Base-by-base conservation (phyloP, 2,329 filamentous ascomycete genomes). In the Lasiodiplodia sp. region DNA sequence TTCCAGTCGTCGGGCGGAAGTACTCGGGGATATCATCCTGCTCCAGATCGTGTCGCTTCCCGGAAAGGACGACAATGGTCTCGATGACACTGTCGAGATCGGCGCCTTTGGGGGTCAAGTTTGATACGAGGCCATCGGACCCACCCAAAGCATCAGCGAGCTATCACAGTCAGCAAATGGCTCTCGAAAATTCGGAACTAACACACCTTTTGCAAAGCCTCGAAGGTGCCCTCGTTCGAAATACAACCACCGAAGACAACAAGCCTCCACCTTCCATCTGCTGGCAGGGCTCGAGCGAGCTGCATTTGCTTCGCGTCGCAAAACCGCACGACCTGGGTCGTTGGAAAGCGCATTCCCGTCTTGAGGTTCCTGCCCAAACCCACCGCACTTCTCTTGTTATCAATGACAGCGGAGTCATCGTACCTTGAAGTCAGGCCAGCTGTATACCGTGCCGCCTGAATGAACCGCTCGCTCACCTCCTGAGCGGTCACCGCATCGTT, bases 351-450 rank as follows among this genome's bases (percentile, higher is more conserved):
- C 82, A 85, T 85, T 0, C 84, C 84, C 2, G 85, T 82, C 1
- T 73, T 72, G 11, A 81, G 72, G 58, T 76, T 80, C 55, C 53
- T 78, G 2, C 28, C 84, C 53, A 78, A 72, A 18, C 72, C 78
- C 55, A 81, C 72, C 0, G 71, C 75, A 40, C 81, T 80, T 0
- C 71, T 72, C 11, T 73, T 70, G 14, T 73, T 71, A 11, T 78
- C 78, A 1, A 83, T 86, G 10, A 89, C 79, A 0, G 73, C 68
- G 0, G 85, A 88, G 31, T 82, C 79, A 2, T 82, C 81, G 71
- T 91, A 91, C 63, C 78, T 79, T 0, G 84, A 82, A 0, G 84
- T 87, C 68, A 89, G 80, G 0, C 89, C 89, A 1, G 89, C 88
- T 0, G 85, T 91, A 72, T 88, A 91, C 67, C 84, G 78, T 0